Conservation (phyloP, 768 basidiomycete species). For the Cystofilobasidium capitatum region DNA sequence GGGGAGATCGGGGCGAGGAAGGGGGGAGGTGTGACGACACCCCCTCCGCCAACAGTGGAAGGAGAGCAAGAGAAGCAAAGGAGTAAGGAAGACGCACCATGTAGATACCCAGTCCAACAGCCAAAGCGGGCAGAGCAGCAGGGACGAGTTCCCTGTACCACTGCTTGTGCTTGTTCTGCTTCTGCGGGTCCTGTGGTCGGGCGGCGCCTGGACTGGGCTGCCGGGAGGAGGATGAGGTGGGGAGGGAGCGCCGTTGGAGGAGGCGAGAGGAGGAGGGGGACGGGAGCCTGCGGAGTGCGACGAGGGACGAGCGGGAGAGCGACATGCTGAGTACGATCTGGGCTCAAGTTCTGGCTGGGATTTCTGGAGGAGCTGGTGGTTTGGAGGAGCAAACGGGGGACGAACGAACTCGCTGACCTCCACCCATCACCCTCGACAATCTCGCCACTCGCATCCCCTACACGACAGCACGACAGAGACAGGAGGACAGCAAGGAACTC, state of each 20-base stretch:
- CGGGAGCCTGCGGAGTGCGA: too few relatives aligned
- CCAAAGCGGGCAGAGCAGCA: constrained; percentile 6
- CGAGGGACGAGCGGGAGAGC: too few relatives aligned
- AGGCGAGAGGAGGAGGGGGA: too few relatives aligned
- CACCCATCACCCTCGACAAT: too few relatives aligned
- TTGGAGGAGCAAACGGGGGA: too few relatives aligned
- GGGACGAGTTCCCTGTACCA: constrained; percentile 17
- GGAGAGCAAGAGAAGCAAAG: neutral
- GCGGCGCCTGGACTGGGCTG: neutral
- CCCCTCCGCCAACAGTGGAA: neutral
- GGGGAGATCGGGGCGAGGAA: neutral
- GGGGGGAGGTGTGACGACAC: neutral
- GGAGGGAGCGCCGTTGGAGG: neutral
- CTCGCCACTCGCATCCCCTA: too few relatives aligned
- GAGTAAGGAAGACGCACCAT: constrained; percentile 2
- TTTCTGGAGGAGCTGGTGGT: too few relatives aligned
- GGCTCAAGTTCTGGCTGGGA: too few relatives aligned
- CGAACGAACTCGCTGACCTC: too few relatives aligned
- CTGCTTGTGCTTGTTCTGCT: constrained; percentile 3
- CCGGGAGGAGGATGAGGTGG: neutral
- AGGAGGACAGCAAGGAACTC: too few relatives aligned
- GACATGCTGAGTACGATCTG: too few relatives aligned
- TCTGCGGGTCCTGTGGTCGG: neutral
- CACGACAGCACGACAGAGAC: too few relatives aligned
- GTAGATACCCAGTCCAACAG: neutral